A percentile compares a stretch with the other conserved stretches of the same genome.
phyloP scores from a whole-genome alignment of 2,329 filamentous ascomycete genomes.

The Botrytis paeoniae region DNA sequence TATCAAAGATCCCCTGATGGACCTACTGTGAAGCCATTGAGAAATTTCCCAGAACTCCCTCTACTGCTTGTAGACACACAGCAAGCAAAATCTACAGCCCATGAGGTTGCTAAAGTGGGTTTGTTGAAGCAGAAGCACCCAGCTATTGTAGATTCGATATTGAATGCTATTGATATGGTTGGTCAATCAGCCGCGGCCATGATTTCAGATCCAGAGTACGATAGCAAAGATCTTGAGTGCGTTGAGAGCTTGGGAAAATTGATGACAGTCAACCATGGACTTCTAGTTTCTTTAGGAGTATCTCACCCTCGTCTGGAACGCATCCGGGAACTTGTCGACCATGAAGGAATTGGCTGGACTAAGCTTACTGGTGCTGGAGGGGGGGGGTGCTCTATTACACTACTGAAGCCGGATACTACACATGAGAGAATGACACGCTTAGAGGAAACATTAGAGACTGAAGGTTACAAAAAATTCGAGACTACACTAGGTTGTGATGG shows the following conservation, averaged over 20 bases:
- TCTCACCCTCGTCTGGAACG: constrained; percentile 92
- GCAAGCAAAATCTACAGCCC: constrained; percentile 79
- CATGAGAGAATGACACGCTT: constrained; percentile 58
- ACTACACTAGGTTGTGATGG: constrained; percentile 91
- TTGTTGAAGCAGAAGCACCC: constrained; percentile 70
- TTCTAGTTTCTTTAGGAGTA: constrained; percentile 86
- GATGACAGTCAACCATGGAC: constrained; percentile 89
- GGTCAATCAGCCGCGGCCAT: constrained; percentile 53
- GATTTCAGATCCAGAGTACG: constrained; percentile 62
- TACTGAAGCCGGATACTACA: constrained; percentile 68
- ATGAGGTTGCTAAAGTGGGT: constrained; percentile 83
- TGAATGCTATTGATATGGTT: constrained; percentile 81
- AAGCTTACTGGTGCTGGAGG: constrained; percentile 95
- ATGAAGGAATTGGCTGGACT: constrained; percentile 89
- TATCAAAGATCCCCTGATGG: constrained; percentile 77
- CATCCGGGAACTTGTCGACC: constrained; percentile 85
- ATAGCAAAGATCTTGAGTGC: constrained; percentile 59
- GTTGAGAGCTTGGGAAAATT: constrained; percentile 79
- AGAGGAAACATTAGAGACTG: constrained; percentile 60
- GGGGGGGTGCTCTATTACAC: constrained; percentile 90
- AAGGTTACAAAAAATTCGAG: constrained; percentile 81
- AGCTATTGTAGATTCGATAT: constrained; percentile 72
- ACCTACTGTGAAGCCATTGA: constrained; percentile 71
- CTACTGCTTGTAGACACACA: constrained; percentile 86
- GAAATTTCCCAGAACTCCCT: constrained; percentile 88